Conservation (phyloP, 2,329 filamentous ascomycete genomes). For the Hysterium pulicare region DNA sequence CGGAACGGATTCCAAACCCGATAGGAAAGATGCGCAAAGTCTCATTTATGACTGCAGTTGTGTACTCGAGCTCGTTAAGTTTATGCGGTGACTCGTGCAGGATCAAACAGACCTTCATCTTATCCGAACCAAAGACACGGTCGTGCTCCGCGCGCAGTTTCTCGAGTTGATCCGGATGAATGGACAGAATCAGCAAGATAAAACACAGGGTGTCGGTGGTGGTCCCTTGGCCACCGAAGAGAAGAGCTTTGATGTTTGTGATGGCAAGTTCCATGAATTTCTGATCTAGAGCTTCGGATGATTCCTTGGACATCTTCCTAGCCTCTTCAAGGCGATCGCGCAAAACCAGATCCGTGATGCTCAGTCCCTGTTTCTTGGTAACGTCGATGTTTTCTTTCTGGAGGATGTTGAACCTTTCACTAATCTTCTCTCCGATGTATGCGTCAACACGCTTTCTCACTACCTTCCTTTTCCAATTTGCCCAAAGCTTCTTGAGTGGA, state of each 20-base stretch:
- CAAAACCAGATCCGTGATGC: constrained; percentile 34
- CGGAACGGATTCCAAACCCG: constrained; percentile 42
- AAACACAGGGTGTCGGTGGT: constrained; percentile 34
- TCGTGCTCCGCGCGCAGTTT: constrained; percentile 50
- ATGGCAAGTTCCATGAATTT: constrained; percentile 36
- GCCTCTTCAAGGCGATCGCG: constrained; percentile 23
- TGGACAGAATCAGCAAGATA: constrained; percentile 27
- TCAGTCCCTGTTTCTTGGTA: constrained; percentile 32
- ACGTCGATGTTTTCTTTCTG: constrained; percentile 30
- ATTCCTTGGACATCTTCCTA: constrained; percentile 7
- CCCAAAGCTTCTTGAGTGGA: constrained; percentile 15
- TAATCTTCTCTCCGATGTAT: constrained; percentile 32
- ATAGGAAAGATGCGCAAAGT: constrained; percentile 52
- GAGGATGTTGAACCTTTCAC: constrained; percentile 35
- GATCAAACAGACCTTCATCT: constrained; percentile 33
- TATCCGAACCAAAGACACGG: constrained; percentile 47
- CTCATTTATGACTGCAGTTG: constrained; percentile 53
- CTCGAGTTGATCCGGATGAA: constrained; percentile 21
- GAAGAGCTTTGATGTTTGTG: constrained; percentile 38
- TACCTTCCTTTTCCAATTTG: constrained; percentile 7
- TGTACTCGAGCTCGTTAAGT: constrained; percentile 52
- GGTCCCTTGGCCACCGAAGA: constrained; percentile 45
- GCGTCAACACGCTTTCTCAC: constrained; percentile 25
- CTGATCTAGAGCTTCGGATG: constrained; percentile 23
- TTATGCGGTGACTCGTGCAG: constrained; percentile 44